phyloP scores from a whole-genome alignment of 2,329 filamentous ascomycete species.

The Ophiostoma perfectum region DNA sequence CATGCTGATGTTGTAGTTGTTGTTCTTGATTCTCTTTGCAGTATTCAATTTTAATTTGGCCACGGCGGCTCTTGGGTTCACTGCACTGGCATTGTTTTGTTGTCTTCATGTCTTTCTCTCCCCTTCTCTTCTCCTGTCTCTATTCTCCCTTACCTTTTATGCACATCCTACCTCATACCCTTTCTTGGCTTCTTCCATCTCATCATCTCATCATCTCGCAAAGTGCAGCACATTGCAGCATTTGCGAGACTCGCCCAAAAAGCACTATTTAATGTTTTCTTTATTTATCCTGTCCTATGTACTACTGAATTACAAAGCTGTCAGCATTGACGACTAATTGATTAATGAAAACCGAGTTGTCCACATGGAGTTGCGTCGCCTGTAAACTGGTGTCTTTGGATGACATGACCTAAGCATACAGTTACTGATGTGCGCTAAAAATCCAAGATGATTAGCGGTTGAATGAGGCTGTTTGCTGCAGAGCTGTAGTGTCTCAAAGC shows the following conservation, averaged over 20 bases:
- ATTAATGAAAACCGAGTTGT: too few relatives aligned
- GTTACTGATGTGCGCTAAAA: neutral
- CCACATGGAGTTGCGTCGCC: too few relatives aligned
- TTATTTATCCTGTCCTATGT: too few relatives aligned
- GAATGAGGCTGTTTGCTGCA: neutral
- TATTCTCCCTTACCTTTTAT: neutral
- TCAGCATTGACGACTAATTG: too few relatives aligned
- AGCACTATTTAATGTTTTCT: neutral
- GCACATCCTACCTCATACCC: slow-evolving; percentile 12
- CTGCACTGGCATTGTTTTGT: neutral
- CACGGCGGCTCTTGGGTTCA: neutral
- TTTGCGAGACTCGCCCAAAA: neutral
- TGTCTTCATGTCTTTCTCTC: neutral
- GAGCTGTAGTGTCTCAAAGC: neutral
- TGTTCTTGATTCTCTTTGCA: neutral
- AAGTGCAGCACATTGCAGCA: neutral
- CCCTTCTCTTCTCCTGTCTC: slow-evolving; percentile 3
- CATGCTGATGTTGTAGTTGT: slow-evolving; percentile 27
- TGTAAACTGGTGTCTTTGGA: neutral
- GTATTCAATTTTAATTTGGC: neutral
- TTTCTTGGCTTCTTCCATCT: neutral
- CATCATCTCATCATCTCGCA: neutral
- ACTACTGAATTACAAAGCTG: too few relatives aligned
- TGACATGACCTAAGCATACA: too few relatives aligned
- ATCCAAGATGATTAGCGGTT: neutral